Conservation (phyloP, 1,139 yeast genomes). For the Nakaseomyces uthaithaninus region DNA sequence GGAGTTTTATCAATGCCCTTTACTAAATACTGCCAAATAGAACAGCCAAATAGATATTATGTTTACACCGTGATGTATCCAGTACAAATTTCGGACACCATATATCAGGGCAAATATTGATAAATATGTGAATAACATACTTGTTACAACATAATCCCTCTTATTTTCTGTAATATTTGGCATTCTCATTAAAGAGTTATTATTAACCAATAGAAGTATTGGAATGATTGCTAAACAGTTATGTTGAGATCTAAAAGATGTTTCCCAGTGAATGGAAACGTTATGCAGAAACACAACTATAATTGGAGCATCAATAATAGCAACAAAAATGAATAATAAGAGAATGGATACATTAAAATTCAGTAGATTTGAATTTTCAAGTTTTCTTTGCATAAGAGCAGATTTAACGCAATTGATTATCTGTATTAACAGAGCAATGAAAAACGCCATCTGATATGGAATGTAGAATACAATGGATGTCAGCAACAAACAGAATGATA, state of each 20-base stretch:
- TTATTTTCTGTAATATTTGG: conserved; percentile 23
- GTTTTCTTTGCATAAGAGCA: conserved; percentile 8
- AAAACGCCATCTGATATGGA: conserved; percentile 73
- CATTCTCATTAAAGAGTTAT: conserved; percentile 32
- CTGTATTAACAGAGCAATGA: conserved; percentile 51
- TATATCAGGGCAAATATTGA: conserved; percentile 49
- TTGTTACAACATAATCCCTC: conserved; percentile 30
- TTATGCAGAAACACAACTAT: conserved; percentile 64
- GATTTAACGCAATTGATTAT: conserved; percentile 38
- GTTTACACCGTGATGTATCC: conserved; percentile 62
- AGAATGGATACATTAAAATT: conserved; percentile 51
- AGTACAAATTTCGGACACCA: conserved; percentile 62
- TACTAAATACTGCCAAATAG: conserved; percentile 9
- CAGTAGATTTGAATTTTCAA: conserved; percentile 24
- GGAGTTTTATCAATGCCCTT: too few species aligned
- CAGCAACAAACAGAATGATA: conserved; percentile 28
- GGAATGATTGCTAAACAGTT: conserved; percentile 62
- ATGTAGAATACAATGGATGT: conserved; percentile 48
- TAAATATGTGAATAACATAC: conserved; percentile 37
- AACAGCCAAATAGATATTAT: conserved; percentile 43
- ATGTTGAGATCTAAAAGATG: conserved; percentile 72
- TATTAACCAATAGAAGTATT: conserved; percentile 44
- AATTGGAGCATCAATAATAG: conserved; percentile 63
- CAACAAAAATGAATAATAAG: conserved; percentile 55
- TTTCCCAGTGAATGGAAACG: conserved; percentile 58